These are phyloP conservation scores for Neofusicoccum umdonicola DNA, from an alignment of 2,329 filamentous ascomycete species.

Conservation along the genomic window DNA sequence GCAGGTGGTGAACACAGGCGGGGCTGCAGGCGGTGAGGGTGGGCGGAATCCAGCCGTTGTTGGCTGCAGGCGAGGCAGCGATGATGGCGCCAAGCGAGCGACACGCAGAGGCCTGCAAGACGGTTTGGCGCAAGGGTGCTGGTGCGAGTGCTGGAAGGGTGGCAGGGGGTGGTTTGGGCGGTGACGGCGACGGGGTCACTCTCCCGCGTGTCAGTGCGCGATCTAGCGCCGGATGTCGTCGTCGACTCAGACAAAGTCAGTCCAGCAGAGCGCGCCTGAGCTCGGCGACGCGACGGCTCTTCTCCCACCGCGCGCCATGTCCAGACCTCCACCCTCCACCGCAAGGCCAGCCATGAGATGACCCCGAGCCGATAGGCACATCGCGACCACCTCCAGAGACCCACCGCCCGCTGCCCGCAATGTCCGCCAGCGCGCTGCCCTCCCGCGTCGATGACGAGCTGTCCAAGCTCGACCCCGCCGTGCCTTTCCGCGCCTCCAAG, in stretches of 20 bases:
- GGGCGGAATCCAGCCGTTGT: not conserved
- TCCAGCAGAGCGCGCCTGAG: not conserved
- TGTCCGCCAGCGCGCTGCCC: constrained; percentile 34
- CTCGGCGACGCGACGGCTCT: not conserved
- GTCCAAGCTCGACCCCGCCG: constrained; percentile 55
- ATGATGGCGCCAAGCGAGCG: constrained; percentile 1
- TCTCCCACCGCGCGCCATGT: constrained; percentile 2
- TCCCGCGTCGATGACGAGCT: constrained; percentile 54
- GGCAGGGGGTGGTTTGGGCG: not conserved
- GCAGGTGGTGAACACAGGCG: not conserved
- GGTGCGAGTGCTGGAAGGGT: not conserved
- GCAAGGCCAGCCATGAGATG: constrained; percentile 1
- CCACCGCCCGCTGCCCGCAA: not conserved
- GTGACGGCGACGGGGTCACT: not conserved
- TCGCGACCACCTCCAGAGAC: not conserved
- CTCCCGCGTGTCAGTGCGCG: not conserved
- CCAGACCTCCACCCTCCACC: not conserved
- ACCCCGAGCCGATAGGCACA: not conserved
- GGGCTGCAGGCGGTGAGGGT: not conserved
- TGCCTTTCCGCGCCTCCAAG: constrained; percentile 74
- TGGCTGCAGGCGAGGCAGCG: not conserved
- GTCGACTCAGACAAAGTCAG: not conserved
- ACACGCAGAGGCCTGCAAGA: not conserved
- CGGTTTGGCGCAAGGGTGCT: not conserved
- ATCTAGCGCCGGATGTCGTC: constrained; percentile 9